Evolutionary conservation across 345 rosid species (phyloP).

Genomic region (Citrus inodora): DNA sequence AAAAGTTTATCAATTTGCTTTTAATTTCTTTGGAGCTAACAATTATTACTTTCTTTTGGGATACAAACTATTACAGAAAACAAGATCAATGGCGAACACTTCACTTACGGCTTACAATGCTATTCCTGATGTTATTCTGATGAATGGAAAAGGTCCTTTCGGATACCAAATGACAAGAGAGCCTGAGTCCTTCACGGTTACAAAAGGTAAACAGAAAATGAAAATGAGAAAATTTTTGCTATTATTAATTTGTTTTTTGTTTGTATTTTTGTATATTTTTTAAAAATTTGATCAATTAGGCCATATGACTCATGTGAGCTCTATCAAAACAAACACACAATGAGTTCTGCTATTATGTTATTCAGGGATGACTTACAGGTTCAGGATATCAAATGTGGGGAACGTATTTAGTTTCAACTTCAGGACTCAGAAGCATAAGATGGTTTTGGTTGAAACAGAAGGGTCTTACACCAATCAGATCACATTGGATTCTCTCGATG

Average conservation of each 20-base stretch:
- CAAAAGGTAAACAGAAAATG: conserved; percentile 33
- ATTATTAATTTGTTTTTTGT: background rate
- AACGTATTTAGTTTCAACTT: conserved; percentile 31
- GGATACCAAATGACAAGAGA: conserved; percentile 17
- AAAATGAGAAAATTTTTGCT: background rate
- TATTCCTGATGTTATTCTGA: conserved; percentile 31
- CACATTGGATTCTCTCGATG: conserved; percentile 30
- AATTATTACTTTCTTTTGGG: background rate
- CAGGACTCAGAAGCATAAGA: conserved; percentile 38
- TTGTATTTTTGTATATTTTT: background rate
- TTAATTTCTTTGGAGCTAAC: background rate
- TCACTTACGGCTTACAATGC: background rate
- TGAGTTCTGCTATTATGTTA: background rate
- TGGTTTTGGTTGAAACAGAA: conserved; percentile 50
- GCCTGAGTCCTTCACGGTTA: conserved; percentile 41
- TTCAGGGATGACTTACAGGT: conserved; percentile 40
- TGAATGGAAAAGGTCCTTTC: conserved; percentile 53
- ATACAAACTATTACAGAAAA: conserved; percentile 15
- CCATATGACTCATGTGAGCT: background rate
- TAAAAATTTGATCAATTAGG: background rate
- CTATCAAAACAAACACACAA: background rate
- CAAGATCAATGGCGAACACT: conserved; percentile 17
- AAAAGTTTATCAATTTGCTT: background rate
- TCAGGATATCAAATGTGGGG: conserved; percentile 49
- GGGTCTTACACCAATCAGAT: conserved; percentile 45